These are phyloP conservation scores for Lophium mytilinum DNA, from an alignment of 495 filamentous ascomycete species.

Conservation along the genomic window DNA sequence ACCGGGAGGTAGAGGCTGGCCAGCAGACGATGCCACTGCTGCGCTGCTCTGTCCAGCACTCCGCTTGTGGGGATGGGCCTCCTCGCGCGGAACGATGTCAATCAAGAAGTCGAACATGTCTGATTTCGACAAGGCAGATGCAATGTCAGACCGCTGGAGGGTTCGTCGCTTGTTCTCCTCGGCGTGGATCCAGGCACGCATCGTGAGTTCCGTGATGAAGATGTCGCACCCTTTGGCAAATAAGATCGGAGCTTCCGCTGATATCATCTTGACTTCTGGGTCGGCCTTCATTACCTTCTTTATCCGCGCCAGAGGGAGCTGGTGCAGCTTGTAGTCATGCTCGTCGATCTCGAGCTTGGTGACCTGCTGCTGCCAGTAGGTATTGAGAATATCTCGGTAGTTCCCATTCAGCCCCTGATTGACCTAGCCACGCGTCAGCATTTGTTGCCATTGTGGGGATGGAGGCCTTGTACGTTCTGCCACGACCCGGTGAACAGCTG, in stretches of 20 bases:
- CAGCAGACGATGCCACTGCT: conserved; percentile 41
- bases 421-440: conserved; percentile 46
- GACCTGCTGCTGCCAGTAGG: conserved; percentile 98
- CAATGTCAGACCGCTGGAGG: conserved; percentile 91
- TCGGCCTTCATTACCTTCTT: conserved; percentile 99
- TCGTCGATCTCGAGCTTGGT: conserved; percentile 87
- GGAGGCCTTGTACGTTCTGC: conserved; percentile 65
- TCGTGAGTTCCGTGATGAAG: conserved; percentile 97
- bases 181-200: conserved; percentile 99
- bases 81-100: conserved; percentile 94
- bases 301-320: conserved; percentile 89
- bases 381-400: conserved; percentile 93
- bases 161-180: conserved; percentile 98
- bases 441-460: neutral
- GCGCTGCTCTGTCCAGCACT: conserved; percentile 50
- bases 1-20: conserved; percentile 12
- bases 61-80: conserved; percentile 70
- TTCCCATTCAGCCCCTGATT: conserved; percentile 90
- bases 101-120: conserved; percentile 99
- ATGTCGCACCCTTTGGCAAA: conserved; percentile 99
- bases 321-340: conserved; percentile 97
- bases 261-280: conserved; percentile 99
- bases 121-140: conserved; percentile 86
- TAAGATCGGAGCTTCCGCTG: conserved; percentile 91
- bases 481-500: conserved; percentile 89